Evolutionary conservation across 2,329 filamentous ascomycete genomes (phyloP).

Genomic region (Fusarium coicis): DNA sequence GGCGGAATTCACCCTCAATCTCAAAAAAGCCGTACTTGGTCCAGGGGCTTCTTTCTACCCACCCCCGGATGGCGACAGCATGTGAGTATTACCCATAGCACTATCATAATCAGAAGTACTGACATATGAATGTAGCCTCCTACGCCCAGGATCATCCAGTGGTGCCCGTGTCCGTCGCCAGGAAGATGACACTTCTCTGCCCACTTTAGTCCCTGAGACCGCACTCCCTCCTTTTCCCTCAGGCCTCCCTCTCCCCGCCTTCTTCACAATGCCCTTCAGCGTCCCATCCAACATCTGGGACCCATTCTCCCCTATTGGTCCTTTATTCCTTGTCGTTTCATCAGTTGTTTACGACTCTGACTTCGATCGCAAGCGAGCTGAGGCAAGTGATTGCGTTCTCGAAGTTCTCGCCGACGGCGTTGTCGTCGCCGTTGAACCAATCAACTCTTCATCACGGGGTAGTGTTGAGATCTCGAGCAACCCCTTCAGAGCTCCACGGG

Average conservation of each 20-base stretch:
- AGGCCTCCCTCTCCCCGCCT: background rate
- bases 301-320: fast-evolving
- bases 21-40: background rate
- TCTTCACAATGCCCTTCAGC: background rate
- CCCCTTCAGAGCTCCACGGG: background rate
- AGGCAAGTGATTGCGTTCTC: background rate
- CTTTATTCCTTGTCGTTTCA: background rate
- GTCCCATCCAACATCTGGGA: background rate
- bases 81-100: background rate
- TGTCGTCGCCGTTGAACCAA: background rate
- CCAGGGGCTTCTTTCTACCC: background rate
- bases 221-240: background rate
- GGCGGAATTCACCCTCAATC: background rate
- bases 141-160: background rate
- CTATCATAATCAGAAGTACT: too few relatives aligned
- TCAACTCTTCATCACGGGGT: background rate
- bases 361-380: background rate
- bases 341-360: background rate
- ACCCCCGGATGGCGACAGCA: background rate
- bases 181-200: background rate
- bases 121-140: background rate
- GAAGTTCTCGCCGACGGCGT: background rate
- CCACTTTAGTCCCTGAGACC: background rate
- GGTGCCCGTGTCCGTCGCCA: background rate
- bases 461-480: background rate